Evolutionary conservation across 2,329 filamentous ascomycete genomes (phyloP).

Genomic region (Paracamarosporium sp.): DNA sequence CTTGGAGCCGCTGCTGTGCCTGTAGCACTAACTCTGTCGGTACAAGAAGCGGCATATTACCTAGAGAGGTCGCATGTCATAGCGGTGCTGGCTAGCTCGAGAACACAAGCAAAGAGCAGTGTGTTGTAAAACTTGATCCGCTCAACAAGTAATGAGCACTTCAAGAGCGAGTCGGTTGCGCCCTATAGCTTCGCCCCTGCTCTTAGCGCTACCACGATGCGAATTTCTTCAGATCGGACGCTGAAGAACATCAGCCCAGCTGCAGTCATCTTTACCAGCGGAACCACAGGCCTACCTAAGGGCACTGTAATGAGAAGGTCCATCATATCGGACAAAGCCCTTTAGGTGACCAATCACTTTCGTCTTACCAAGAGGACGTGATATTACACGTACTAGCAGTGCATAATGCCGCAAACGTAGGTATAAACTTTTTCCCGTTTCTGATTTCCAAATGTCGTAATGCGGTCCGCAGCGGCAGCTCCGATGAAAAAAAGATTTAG

Average conservation of each 20-base stretch:
- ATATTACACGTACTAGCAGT: constrained; percentile 45
- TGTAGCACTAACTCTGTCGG: constrained; percentile 50
- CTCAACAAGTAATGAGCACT: constrained; percentile 36
- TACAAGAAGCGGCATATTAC: constrained; percentile 55
- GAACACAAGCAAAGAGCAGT: constrained; percentile 38
- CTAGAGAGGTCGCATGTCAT: constrained; percentile 48
- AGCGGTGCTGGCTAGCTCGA: constrained; percentile 47
- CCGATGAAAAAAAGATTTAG: constrained; percentile 46
- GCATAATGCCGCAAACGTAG: constrained; percentile 45
- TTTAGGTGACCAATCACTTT: constrained; percentile 44
- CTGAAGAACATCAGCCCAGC: constrained; percentile 50
- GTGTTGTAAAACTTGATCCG: constrained; percentile 33
- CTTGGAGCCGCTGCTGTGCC: constrained; percentile 57
- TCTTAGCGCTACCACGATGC: constrained; percentile 41
- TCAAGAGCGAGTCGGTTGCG: constrained; percentile 46
- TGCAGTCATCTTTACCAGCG: constrained; percentile 57
- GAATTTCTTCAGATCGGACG: constrained; percentile 50
- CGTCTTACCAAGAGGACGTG: constrained; percentile 38
- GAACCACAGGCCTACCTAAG: constrained; percentile 55
- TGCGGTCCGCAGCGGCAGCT: constrained; percentile 44
- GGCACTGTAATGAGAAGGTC: constrained; percentile 54
- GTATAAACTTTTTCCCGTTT: constrained; percentile 45
- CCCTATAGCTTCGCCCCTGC: constrained; percentile 39
- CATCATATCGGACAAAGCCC: constrained; percentile 46
- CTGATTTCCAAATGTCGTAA: constrained; percentile 40